phyloP scores from a whole-genome alignment of 179 eudicot genomes.

The Silene vulgaris region DNA sequence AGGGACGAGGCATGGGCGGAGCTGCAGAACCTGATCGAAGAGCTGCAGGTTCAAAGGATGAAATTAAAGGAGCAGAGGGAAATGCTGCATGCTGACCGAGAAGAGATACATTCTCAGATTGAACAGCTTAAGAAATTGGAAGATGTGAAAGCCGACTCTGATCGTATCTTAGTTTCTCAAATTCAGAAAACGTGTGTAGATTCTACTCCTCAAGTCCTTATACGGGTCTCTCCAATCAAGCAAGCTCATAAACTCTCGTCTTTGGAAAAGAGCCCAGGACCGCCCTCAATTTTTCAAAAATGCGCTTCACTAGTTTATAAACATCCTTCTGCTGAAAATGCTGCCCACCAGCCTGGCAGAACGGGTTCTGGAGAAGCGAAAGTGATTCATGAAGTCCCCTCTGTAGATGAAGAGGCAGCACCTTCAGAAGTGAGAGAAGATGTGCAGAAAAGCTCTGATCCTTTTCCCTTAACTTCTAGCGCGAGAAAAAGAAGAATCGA shows the following conservation, averaged over 20 bases:
- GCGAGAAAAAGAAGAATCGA: conserved; percentile 33
- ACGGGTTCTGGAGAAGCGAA: conserved; percentile 35
- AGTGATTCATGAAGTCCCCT: conserved; percentile 43
- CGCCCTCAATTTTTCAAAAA: conserved; percentile 45
- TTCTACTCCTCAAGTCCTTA: conserved; percentile 28
- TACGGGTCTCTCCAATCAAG: conserved; percentile 28
- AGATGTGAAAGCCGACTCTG: conserved; percentile 49
- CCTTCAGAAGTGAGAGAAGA: conserved; percentile 12
- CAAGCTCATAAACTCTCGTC: conserved; percentile 21
- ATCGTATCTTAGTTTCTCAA: conserved; percentile 33
- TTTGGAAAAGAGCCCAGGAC: conserved; percentile 18
- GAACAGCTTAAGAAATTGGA: conserved; percentile 67
- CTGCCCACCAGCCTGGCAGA: conserved; percentile 17
- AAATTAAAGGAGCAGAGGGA: conserved; percentile 89
- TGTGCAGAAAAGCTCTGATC: conserved; percentile 17
- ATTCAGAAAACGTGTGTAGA: conserved; percentile 29
- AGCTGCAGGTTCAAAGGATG: conserved; percentile 72
- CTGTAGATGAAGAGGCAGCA: conserved; percentile 26
- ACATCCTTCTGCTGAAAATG: conserved; percentile 16
- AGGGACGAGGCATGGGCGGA: conserved; percentile 90
- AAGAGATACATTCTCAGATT: conserved; percentile 59
- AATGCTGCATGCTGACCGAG: conserved; percentile 69
- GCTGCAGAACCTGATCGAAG: conserved; percentile 63
- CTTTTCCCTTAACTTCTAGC: conserved; percentile 14
- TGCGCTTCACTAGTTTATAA: conserved; percentile 45